Conservation (phyloP, 139 green algal genomes). For the Chlorella ohadii region DNA sequence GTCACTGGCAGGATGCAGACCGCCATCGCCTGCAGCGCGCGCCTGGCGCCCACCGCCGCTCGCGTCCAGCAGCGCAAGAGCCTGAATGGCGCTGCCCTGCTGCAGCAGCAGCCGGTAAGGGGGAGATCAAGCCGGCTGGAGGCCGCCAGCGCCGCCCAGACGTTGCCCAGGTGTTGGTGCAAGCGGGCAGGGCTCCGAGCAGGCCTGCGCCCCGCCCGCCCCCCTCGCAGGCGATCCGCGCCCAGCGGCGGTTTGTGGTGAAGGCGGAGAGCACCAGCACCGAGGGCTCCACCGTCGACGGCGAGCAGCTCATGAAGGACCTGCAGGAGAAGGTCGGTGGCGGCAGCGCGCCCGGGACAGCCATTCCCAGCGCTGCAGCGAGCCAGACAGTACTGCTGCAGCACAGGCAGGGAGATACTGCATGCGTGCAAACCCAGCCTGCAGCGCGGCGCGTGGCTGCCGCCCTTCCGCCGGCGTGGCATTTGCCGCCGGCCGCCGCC, state of each 20-base stretch:
- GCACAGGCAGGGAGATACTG: too few species aligned
- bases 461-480: neutral
- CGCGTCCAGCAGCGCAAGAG: neutral
- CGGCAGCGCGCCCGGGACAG: too few species aligned
- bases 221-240: neutral
- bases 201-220: too few species aligned
- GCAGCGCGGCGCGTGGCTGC: too few species aligned
- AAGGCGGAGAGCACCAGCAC: conserved; percentile 14
- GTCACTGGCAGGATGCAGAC: too few species aligned
- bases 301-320: conserved; percentile 79
- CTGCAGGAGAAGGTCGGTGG: conserved; percentile 73
- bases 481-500: neutral
- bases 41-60: conserved; percentile 9
- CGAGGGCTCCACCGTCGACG: conserved; percentile 54
- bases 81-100: conserved; percentile 8
- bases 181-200: neutral
- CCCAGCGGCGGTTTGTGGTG: conserved; percentile 11
- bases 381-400: too few species aligned
- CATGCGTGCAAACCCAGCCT: too few species aligned
- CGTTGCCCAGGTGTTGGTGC: conserved; percentile 18
- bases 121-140: neutral
- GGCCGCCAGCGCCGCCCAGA: neutral
- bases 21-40: conserved; percentile 3
- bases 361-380: too few species aligned
- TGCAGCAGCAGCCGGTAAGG: conserved; percentile 17